Percentiles rank a stretch among this genome's conserved stretches.
These are phyloP conservation scores for Boeremia exigua DNA, from an alignment of 2,329 filamentous ascomycete genomes.

Conservation along the genomic window DNA sequence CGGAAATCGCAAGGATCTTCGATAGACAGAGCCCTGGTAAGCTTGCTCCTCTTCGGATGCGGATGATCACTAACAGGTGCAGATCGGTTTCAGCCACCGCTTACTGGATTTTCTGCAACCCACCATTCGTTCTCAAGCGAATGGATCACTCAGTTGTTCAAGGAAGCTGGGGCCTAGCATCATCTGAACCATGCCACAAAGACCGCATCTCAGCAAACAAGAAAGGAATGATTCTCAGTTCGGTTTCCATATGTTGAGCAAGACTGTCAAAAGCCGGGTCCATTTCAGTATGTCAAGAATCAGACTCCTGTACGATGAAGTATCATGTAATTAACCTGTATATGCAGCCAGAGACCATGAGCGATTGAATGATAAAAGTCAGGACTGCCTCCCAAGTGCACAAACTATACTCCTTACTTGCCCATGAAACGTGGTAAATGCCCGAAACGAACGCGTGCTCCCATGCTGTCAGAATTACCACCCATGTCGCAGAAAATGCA, in stretches of 20 bases:
- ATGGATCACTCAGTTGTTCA: constrained; percentile 44
- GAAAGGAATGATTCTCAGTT: neutral
- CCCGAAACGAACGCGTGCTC: neutral
- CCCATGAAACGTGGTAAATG: constrained; percentile 9
- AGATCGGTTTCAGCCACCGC: constrained; percentile 40
- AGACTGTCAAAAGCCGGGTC: constrained; percentile 9
- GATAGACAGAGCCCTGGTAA: constrained; percentile 35
- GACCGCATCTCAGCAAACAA: constrained; percentile 4
- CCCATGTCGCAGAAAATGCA: neutral
- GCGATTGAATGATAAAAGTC: constrained; percentile 2
- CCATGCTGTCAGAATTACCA: neutral
- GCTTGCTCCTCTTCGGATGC: constrained; percentile 8
- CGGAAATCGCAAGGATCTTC: constrained; percentile 32
- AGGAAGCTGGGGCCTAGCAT: constrained; percentile 37
- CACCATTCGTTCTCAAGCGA: constrained; percentile 37
- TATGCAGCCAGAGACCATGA: constrained; percentile 9
- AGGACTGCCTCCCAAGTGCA: constrained; percentile 11
- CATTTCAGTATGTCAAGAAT: constrained; percentile 18
- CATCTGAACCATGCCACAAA: neutral
- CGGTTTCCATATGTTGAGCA: constrained; percentile 8
- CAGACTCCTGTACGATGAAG: constrained; percentile 12
- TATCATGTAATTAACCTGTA: constrained; percentile 16
- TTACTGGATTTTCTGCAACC: constrained; percentile 32
- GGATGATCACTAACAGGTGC: constrained; percentile 13
- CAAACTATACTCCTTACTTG: constrained; percentile 4